Conservation (phyloP, 257 asterid genomes). For the Nicotiana knightiana region DNA sequence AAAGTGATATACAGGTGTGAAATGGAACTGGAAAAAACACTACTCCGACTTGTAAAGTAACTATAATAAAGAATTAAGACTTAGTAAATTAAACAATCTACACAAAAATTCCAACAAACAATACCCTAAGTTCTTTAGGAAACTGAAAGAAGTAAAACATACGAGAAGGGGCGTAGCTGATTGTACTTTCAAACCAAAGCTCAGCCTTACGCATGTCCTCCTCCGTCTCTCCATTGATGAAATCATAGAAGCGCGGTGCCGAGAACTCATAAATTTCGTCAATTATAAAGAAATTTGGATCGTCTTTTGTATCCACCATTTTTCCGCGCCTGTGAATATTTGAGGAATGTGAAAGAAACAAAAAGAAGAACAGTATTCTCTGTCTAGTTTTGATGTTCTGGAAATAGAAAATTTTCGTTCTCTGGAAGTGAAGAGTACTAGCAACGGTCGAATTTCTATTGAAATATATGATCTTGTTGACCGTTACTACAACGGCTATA, state of each 20-base stretch:
- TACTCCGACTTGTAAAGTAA: neutral
- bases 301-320: conserved; percentile 49
- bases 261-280: conserved; percentile 74
- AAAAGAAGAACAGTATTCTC: neutral
- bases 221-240: conserved; percentile 53
- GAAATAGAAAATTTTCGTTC: too few relatives aligned
- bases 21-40: neutral
- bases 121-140: neutral
- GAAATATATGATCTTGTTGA: neutral
- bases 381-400: neutral
- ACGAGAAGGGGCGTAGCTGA: conserved; percentile 88
- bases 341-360: neutral
- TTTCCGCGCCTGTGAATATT: neutral
- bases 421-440: neutral
- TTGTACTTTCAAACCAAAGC: conserved; percentile 68
- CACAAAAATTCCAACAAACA: neutral
- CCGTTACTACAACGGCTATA: conserved; percentile 1
- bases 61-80: neutral
- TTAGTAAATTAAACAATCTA: neutral
- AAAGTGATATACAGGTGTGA: neutral
- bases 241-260: conserved; percentile 74
- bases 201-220: conserved; percentile 62
- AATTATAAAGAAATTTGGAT: conserved; percentile 29
- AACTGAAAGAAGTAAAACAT: conserved; percentile 15
- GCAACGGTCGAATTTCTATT: neutral